Conservation (phyloP, 805 yeast genomes). For the Clavispora vitiphila region DNA sequence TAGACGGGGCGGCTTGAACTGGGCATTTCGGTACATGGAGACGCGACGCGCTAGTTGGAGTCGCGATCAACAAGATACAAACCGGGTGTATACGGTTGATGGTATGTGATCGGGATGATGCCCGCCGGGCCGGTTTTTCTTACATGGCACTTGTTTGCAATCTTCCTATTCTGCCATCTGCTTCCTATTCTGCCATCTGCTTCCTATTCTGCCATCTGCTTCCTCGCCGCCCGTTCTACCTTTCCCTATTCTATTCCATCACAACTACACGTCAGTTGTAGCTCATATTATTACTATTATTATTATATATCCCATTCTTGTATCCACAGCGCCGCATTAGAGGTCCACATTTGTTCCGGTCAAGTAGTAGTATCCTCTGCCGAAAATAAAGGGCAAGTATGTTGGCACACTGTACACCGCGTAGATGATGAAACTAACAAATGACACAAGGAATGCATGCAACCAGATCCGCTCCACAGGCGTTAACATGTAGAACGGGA, state of each 20-base stretch:
- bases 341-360: constrained; percentile 20
- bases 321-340: not conserved
- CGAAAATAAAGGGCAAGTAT: constrained; percentile 24
- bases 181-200: no score
- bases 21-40: constrained; percentile 33
- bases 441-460: constrained; percentile 13
- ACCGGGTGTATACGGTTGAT: no score
- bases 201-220: no score
- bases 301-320: not conserved
- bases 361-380: constrained; percentile 32
- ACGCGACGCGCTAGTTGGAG: not conserved
- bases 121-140: no score
- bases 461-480: constrained; percentile 32
- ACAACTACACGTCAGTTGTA: no score
- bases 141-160: no score
- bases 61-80: not conserved
- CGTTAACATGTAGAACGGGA: constrained; percentile 49
- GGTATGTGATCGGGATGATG: no score
- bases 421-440: constrained; percentile 13
- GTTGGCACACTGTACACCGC: constrained; percentile 20
- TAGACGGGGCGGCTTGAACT: constrained; percentile 49
- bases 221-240: no score
- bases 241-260: no score
- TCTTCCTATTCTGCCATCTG: no score
- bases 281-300: no score